These are phyloP conservation scores for Ilex aquifolium DNA, from an alignment of 257 asterid genomes.

Conservation along the genomic window DNA sequence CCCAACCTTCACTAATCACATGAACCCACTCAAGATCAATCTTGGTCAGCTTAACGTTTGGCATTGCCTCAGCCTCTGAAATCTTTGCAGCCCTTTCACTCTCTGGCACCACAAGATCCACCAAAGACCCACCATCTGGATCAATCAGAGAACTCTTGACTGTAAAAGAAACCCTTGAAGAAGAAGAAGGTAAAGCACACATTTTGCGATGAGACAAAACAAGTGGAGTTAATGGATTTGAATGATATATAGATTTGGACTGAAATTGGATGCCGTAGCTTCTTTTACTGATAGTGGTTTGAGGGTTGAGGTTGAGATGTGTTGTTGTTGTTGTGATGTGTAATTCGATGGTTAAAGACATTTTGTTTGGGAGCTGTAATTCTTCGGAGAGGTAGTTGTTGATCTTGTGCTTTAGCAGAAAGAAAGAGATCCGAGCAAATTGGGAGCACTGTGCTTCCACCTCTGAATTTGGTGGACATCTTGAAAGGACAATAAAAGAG, in stretches of 20 bases:
- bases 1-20: conserved; percentile 91
- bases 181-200: conserved; percentile 32
- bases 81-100: conserved; percentile 29
- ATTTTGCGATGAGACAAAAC: conserved; percentile 31
- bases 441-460: conserved; percentile 6
- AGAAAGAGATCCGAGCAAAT: conserved; percentile 17
- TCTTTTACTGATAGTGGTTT: conserved; percentile 22
- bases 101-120: conserved; percentile 74
- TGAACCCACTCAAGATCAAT: conserved; percentile 92
- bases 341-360: conserved; percentile 53
- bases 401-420: too few species aligned
- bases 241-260: conserved; percentile 38
- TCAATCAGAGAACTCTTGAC: conserved; percentile 70
- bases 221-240: conserved; percentile 41
- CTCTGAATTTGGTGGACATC: neutral
- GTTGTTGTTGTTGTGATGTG: conserved; percentile 24
- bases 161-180: conserved; percentile 14
- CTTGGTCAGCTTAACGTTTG: conserved; percentile 46
- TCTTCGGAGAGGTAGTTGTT: too few species aligned
- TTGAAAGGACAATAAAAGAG: conserved; percentile 20
- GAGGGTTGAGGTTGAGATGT: neutral
- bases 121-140: conserved; percentile 75
- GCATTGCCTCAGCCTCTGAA: conserved; percentile 50
- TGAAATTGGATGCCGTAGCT: conserved; percentile 23
- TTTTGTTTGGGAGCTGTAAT: conserved; percentile 1